Conservation (phyloP, 352 stramenopile species). For the Pythium chondricola region DNA sequence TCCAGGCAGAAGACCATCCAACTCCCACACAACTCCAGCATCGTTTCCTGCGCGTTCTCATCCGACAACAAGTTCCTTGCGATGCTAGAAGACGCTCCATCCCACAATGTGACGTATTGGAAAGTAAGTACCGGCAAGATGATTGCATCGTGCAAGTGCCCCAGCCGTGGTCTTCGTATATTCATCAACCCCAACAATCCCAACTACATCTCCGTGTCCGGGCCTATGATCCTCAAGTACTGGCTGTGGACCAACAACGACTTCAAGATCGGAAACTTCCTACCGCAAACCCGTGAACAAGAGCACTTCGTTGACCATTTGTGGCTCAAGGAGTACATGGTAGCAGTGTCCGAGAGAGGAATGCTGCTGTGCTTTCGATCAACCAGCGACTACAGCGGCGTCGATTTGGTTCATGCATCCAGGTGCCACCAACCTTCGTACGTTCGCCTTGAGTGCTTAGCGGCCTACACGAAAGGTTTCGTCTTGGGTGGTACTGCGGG, state of each 20-base stretch:
- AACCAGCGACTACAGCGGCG: constrained; percentile 36
- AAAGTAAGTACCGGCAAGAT: constrained; percentile 77
- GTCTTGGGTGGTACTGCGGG: constrained; percentile 62
- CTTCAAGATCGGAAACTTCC: constrained; percentile 74
- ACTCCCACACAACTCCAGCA: constrained; percentile 42
- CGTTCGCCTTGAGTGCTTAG: constrained; percentile 67
- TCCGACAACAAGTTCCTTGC: constrained; percentile 72
- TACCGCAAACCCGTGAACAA: constrained; percentile 66
- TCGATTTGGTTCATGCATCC: constrained; percentile 64
- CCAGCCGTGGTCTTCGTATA: constrained; percentile 55
- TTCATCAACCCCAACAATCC: constrained; percentile 62
- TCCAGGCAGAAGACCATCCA: constrained; percentile 36
- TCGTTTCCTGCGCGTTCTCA: constrained; percentile 67
- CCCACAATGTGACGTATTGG: constrained; percentile 74
- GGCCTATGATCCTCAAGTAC: constrained; percentile 69
- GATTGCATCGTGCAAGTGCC: constrained; percentile 58
- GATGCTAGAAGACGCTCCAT: constrained; percentile 61
- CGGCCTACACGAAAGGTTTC: constrained; percentile 60
- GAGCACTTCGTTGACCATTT: constrained; percentile 80
- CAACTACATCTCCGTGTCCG: constrained; percentile 72
- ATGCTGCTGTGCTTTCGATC: constrained; percentile 60
- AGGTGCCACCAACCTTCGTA: constrained; percentile 59
- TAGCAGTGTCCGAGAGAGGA: constrained; percentile 60
- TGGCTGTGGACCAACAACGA: constrained; percentile 75
- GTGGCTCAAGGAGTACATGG: constrained; percentile 69